Percentiles rank a stretch among this genome's conserved stretches.
Conservation (phyloP, 1,284 basidiomycete species). For the Melampsora larici-populina region DNA sequence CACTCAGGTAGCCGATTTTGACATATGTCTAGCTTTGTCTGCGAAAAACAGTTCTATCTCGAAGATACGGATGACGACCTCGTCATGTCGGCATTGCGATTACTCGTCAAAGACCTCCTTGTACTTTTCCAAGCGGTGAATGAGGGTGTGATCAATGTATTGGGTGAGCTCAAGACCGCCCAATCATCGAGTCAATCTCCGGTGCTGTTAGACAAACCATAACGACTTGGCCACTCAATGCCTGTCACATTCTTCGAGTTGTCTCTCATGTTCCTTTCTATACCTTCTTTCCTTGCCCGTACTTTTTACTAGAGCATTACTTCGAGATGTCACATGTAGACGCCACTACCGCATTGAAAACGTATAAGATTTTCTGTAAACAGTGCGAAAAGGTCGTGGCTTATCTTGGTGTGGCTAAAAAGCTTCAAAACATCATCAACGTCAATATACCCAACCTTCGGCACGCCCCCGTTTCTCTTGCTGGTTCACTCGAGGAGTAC, state of each 20-base stretch:
- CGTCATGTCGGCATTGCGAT: constrained; percentile 79
- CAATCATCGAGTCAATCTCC: not conserved
- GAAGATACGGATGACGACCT: constrained; percentile 84
- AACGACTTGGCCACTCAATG: not conserved
- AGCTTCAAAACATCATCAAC: constrained; percentile 85
- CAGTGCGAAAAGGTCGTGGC: constrained; percentile 93
- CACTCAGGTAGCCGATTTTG: not conserved
- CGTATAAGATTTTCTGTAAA: constrained; percentile 91
- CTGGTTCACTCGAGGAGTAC: constrained; percentile 90
- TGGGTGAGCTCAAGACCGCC: constrained; percentile 61
- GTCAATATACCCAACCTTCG: constrained; percentile 83
- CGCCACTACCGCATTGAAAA: constrained; percentile 75
- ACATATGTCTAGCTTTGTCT: not conserved
- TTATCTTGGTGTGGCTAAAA: constrained; percentile 85
- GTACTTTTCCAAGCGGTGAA: constrained; percentile 95
- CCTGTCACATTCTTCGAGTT: not conserved
- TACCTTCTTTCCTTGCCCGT: constrained; percentile 28
- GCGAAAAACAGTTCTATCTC: constrained; percentile 70
- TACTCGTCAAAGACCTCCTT: constrained; percentile 95
- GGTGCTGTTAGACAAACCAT: too few relatives aligned
- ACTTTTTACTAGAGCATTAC: constrained; percentile 73
- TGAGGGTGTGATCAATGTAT: constrained; percentile 94
- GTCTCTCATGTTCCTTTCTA: not conserved
- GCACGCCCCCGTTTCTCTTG: constrained; percentile 87
- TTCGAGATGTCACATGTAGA: constrained; percentile 97